These are phyloP conservation scores for Alternaria sp. DNA, from an alignment of 2,329 filamentous ascomycete genomes.

Conservation along the genomic window DNA sequence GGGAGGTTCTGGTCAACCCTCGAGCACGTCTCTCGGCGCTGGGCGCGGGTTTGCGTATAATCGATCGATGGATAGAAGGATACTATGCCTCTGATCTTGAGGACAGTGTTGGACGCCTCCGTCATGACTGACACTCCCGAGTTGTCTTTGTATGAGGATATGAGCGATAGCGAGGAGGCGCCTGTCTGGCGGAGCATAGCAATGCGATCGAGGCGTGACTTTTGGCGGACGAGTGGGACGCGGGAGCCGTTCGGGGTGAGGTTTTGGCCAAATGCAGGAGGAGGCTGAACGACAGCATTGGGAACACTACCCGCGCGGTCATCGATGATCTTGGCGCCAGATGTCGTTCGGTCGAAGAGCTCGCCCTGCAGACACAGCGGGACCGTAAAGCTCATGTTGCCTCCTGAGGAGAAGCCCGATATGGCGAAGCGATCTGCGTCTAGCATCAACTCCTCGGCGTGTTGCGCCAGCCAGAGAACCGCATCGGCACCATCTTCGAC, in stretches of 20 bases:
- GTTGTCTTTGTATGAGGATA: slow-evolving; percentile 46
- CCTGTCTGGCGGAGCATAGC: slow-evolving; percentile 44
- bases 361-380: slow-evolving; percentile 63
- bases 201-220: slow-evolving; percentile 42
- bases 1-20: slow-evolving; percentile 61
- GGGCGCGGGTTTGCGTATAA: slow-evolving; percentile 65
- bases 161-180: slow-evolving; percentile 42
- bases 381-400: slow-evolving; percentile 67
- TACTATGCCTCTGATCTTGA: slow-evolving; percentile 61
- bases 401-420: slow-evolving; percentile 68
- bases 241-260: slow-evolving; percentile 42
- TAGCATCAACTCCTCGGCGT: slow-evolving; percentile 63
- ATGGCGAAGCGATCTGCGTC: slow-evolving; percentile 64
- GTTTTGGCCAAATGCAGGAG: slow-evolving; percentile 13
- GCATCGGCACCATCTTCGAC: slow-evolving; percentile 70
- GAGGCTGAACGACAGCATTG: slow-evolving; percentile 25
- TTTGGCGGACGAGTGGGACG: slow-evolving; percentile 39
- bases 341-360: slow-evolving; percentile 41
- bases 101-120: slow-evolving; percentile 47
- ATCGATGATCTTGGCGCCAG: slow-evolving; percentile 37
- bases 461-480: slow-evolving; percentile 62
- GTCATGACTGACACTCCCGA: slow-evolving; percentile 41
- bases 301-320: slow-evolving; percentile 37
- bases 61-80: slow-evolving; percentile 69
- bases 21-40: slow-evolving; percentile 62